A percentile compares a stretch with the other conserved stretches of the same genome.
These are phyloP conservation scores for Citeromyces hawaiiensis DNA, from an alignment of 1,139 yeast species.

Conservation along the genomic window DNA sequence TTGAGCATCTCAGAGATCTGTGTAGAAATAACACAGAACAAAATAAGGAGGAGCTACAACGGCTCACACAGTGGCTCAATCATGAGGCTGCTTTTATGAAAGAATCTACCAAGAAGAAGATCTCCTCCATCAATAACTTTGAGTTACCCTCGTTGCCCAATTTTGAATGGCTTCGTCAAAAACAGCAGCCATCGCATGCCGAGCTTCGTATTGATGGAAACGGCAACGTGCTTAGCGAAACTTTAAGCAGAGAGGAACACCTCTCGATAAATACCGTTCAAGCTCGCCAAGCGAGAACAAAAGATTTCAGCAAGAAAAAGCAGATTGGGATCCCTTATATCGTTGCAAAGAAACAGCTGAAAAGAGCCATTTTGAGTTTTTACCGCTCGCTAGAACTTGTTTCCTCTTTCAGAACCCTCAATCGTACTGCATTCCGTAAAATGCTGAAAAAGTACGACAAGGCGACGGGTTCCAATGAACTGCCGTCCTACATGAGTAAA, in stretches of 20 bases:
- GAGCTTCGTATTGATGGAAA: slow-evolving; percentile 3
- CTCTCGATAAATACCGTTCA: background rate
- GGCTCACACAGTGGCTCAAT: background rate
- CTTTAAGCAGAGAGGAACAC: background rate
- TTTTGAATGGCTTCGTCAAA: slow-evolving; percentile 25
- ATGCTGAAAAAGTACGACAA: slow-evolving; percentile 86
- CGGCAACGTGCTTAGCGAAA: background rate
- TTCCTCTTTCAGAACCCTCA: slow-evolving; percentile 62
- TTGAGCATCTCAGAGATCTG: slow-evolving; percentile 9
- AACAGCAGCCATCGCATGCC: slow-evolving; percentile 18
- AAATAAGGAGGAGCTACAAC: background rate
- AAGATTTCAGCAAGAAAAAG: slow-evolving; percentile 19
- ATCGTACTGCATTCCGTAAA: slow-evolving; percentile 81
- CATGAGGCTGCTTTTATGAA: background rate
- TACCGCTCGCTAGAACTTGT: slow-evolving; percentile 71
- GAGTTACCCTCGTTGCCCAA: slow-evolving; percentile 51
- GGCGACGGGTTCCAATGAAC: slow-evolving; percentile 34
- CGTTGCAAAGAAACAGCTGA: slow-evolving; percentile 63
- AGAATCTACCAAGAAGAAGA: slow-evolving; percentile 16
- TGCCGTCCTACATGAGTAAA: slow-evolving; percentile 43
- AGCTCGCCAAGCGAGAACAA: slow-evolving; percentile 6
- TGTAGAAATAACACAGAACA: background rate
- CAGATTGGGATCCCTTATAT: slow-evolving; percentile 38
- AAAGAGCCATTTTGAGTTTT: slow-evolving; percentile 65
- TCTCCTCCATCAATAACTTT: slow-evolving; percentile 24